Base-by-base conservation (phyloP, 129 eudicot species). In the Pseudognaphalium luteoalbum region DNA sequence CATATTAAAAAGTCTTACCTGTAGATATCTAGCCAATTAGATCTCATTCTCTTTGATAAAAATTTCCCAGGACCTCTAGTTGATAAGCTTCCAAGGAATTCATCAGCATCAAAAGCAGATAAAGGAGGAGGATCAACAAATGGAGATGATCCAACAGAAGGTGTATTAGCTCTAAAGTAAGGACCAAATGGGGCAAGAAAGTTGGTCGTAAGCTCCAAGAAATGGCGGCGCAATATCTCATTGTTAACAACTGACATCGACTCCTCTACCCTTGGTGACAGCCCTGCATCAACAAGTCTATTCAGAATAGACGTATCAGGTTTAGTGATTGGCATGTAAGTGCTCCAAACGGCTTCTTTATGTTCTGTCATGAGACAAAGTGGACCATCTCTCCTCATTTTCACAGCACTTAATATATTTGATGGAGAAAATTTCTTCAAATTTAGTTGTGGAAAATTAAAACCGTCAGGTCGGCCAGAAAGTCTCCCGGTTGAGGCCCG, bases 221-320 rank as follows among this genome's bases (percentile, higher is more conserved):
- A 94, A 86, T 94, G 99, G 28, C 97, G 90, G 12, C 99, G 88
- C 17, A 94, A 75, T 77, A 94, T 91, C 83, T 94, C 99, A 70
- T 94, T 94, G 70, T 94, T 94, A 71, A 94, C 99, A 76, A 94
- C 96, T 11, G 99, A 94, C 97, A 94, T 94, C 1, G 99, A 94
- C 84, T 94, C 99, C 85, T 94, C 99, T 62, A 91, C 90, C 81
- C 96, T 87, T 33, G 96, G 96, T 50, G 96, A 94, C 78, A 92
- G 68, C 57, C 99, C 99, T 10, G 96, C 99, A 91, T 94, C 96
- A 64, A 94, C 87, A 44, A 94, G 92, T 80, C 99, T 89, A 76
- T 94, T 94, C 83, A 94, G 79, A 71, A 94, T 89, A 69, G 96
- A 87, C 9, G 99, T 94, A 44, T 94, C 99, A 28, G 97, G 99